Evolutionary conservation across 164 flowering plant species (phyloP).

Genomic region (Tetrastigma voinierianum): DNA sequence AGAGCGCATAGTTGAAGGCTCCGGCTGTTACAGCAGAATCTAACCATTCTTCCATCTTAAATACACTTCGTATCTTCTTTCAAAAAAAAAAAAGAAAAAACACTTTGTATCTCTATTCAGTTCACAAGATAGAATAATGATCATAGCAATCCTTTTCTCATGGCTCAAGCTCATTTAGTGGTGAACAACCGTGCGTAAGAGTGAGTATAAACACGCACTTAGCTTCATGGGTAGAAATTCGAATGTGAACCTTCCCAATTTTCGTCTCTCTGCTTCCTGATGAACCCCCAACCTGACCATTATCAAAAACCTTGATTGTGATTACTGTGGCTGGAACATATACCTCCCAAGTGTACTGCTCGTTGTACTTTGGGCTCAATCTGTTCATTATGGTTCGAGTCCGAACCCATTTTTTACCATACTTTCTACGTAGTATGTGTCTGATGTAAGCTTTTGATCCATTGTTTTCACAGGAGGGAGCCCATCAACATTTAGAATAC

Average conservation of each 20-base stretch:
- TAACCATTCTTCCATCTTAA: no score
- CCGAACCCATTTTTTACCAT: conserved; percentile 63
- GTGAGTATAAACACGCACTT: conserved; percentile 67
- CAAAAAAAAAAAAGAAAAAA: no score
- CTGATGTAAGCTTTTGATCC: conserved; percentile 52
- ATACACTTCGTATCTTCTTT: no score
- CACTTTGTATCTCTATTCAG: no score
- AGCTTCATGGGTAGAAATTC: conserved; percentile 60
- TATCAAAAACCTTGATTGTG: conserved; percentile 61
- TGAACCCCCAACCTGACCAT: conserved; percentile 33
- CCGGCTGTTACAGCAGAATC: no score
- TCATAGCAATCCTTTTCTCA: no score
- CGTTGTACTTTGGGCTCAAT: conserved; percentile 56
- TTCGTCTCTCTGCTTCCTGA: conserved; percentile 31
- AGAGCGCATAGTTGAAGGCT: no score
- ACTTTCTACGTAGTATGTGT: conserved; percentile 64
- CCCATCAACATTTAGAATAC: conserved; percentile 48
- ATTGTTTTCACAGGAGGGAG: conserved; percentile 60
- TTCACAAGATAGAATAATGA: no score
- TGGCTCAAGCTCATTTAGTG: no score
- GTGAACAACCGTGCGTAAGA: conserved; percentile 52
- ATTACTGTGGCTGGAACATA: conserved; percentile 67
- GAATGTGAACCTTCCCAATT: conserved; percentile 62
- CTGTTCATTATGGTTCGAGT: conserved; percentile 58
- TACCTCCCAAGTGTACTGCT: conserved; percentile 78